Evolutionary conservation across 108 stramenopile genomes (phyloP).

Genomic region (Fistulifera solaris): DNA sequence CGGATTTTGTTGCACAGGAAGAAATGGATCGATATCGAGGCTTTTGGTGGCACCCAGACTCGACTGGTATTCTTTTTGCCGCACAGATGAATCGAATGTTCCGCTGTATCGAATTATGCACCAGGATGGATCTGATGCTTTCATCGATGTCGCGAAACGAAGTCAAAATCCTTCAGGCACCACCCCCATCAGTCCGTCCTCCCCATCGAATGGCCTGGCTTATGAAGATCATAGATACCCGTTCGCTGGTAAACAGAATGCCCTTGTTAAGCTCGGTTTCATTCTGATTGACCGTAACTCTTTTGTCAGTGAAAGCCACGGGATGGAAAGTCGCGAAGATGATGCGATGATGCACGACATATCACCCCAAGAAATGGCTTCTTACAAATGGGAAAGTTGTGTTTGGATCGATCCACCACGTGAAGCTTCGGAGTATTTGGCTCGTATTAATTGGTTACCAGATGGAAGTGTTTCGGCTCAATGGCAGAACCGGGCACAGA

Average conservation of each 20-base stretch:
- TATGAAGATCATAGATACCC: slow-evolving; percentile 92
- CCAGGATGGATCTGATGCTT: background rate
- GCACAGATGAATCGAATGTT: slow-evolving; percentile 78
- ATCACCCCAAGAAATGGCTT: slow-evolving; percentile 16
- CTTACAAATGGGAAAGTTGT: slow-evolving; percentile 26
- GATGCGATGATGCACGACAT: slow-evolving; percentile 4
- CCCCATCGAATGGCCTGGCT: background rate
- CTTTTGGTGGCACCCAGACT: slow-evolving; percentile 83
- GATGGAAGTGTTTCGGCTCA: slow-evolving; percentile 75
- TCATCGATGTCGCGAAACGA: background rate
- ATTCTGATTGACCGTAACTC: slow-evolving; percentile 26
- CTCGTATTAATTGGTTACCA: slow-evolving; percentile 73
- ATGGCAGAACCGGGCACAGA: slow-evolving; percentile 82
- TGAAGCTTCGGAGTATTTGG: slow-evolving; percentile 68
- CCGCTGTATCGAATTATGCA: slow-evolving; percentile 82
- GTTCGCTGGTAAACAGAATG: slow-evolving; percentile 86
- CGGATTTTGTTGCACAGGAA: slow-evolving; percentile 91
- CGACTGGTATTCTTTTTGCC: slow-evolving; percentile 51
- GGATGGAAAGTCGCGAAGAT: slow-evolving; percentile 1
- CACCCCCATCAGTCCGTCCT: background rate
- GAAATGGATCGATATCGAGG: slow-evolving; percentile 94
- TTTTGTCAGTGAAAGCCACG: background rate
- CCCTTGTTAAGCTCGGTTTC: slow-evolving; percentile 58
- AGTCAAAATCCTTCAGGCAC: background rate
- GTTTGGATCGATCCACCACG: slow-evolving; percentile 45